phyloP scores from a whole-genome alignment of 176 grass and related monocot species.

The Carex parvula region DNA sequence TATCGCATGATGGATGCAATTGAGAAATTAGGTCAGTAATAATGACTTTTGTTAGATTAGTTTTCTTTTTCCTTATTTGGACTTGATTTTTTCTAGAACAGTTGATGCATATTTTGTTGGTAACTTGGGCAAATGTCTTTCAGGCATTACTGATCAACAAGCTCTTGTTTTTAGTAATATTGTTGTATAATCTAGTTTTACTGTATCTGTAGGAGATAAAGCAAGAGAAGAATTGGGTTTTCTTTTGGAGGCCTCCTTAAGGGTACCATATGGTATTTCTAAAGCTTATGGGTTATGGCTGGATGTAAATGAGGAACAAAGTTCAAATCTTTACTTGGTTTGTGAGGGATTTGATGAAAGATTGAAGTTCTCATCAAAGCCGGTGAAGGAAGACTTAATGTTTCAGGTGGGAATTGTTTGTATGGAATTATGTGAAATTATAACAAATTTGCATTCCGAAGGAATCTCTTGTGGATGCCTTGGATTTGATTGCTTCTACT shows the following conservation, averaged over 20 bases:
- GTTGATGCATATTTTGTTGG: slow-evolving; percentile 29
- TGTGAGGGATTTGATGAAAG: slow-evolving; percentile 38
- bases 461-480: slow-evolving; percentile 61
- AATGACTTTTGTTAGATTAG: not conserved
- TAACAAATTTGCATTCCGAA: slow-evolving; percentile 57
- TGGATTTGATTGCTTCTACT: slow-evolving; percentile 47
- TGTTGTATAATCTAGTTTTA: not conserved
- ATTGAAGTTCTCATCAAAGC: slow-evolving; percentile 12
- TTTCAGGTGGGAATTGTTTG: slow-evolving; percentile 31
- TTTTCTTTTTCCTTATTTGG: not conserved
- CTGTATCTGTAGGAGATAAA: slow-evolving; percentile 35
- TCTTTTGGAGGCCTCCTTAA: slow-evolving; percentile 43
- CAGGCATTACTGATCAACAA: slow-evolving; percentile 21
- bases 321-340: slow-evolving; percentile 57
- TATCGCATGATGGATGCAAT: slow-evolving; percentile 27
- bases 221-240: slow-evolving; percentile 43
- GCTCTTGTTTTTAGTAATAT: slow-evolving; percentile 30
- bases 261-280: slow-evolving; percentile 34
- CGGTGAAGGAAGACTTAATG: slow-evolving; percentile 20
- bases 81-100: not conserved
- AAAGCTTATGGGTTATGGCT: slow-evolving; percentile 76
- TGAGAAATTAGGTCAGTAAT: slow-evolving; percentile 19
- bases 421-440: slow-evolving; percentile 63
- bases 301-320: slow-evolving; percentile 21
- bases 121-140: slow-evolving; percentile 30